Evolutionary conservation across 768 basidiomycete genomes (phyloP), one percentile per base, ranked within the genome.

Genomic region (Xerocomellus chrysenteron): DNA sequence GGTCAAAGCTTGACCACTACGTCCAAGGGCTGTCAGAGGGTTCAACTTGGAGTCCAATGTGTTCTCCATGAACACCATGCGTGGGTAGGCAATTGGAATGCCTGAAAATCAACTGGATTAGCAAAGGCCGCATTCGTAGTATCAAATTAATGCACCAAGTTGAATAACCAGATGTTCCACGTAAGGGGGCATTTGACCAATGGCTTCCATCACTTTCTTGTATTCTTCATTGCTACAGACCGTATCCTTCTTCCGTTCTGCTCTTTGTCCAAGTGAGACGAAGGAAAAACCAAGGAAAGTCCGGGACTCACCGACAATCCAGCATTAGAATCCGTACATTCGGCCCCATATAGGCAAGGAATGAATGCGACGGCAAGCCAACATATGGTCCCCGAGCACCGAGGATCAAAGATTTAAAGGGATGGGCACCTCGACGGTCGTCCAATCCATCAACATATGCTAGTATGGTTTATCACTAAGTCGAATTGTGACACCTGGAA

Each of bases 11-110:
- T 82, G 76, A 10, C 90, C 89, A 42, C 76, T 75, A 67, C 83
- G 81, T 9, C 88, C 90, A 9, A 98, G 76, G 4, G 85, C 80
- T 37, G 88, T 82, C 43, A 98, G 73, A 2, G 95, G 94, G 68
- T 98, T 98, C 48, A 88, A 78, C 72, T 88, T 94, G 32, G 84
- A 86, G 43, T 89, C 88, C 28, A 98, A 74, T 9, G 88, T 82
- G 24, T 74, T 76, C 70, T 91, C 96, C 59, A 97, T 74, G 70
- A 96, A 94, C 2, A 91, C 90, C 85, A 94, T 86, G 49, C 95
- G 87, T 32, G 96, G 96, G 68, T 98, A 98, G 5, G 92, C 92
- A 58, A 94, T 87, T 0, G 89, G 90, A 51, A 91, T 83, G 2
- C 86, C 86, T 87, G 52, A 14, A 40, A 50, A 41, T 0, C 21